phyloP scores from a whole-genome alignment of 805 yeast genomes.

The Candida anglica region DNA sequence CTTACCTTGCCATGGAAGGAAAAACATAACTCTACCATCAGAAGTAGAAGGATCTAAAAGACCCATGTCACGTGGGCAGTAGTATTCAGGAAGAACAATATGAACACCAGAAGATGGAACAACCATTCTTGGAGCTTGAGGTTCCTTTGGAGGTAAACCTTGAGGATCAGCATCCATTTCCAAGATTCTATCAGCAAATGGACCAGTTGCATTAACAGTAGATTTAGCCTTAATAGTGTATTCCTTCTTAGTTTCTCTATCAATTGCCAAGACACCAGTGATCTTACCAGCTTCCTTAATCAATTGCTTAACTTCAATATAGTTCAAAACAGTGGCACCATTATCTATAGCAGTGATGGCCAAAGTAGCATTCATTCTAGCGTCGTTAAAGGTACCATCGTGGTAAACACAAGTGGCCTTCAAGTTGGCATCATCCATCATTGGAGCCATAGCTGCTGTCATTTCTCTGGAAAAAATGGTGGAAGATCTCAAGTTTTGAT shows the following conservation, averaged over 20 bases:
- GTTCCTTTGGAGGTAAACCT: slow-evolving; percentile 56
- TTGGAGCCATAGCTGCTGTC: slow-evolving; percentile 77
- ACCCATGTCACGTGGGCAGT: slow-evolving; percentile 85
- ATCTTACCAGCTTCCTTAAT: slow-evolving; percentile 59
- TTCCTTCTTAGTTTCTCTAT: slow-evolving; percentile 63
- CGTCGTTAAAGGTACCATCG: slow-evolving; percentile 91
- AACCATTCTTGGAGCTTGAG: slow-evolving; percentile 67
- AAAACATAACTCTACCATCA: slow-evolving; percentile 95
- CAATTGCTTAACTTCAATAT: slow-evolving; percentile 75
- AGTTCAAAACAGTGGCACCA: slow-evolving; percentile 89
- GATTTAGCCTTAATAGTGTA: slow-evolving; percentile 64
- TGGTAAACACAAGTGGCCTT: slow-evolving; percentile 92
- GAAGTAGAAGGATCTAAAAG: slow-evolving; percentile 86
- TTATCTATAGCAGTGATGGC: slow-evolving; percentile 81
- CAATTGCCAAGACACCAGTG: slow-evolving; percentile 72
- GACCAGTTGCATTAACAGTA: slow-evolving; percentile 92
- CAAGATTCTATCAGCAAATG: slow-evolving; percentile 78
- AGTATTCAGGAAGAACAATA: slow-evolving; percentile 85
- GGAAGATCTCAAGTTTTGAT: slow-evolving; percentile 75
- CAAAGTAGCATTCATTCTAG: slow-evolving; percentile 82
- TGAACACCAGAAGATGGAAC: slow-evolving; percentile 96
- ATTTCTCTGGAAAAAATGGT: slow-evolving; percentile 65
- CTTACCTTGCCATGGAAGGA: slow-evolving; percentile 97
- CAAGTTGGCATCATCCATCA: slow-evolving; percentile 71
- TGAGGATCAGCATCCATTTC: slow-evolving; percentile 77